Evolutionary conservation across 2,329 filamentous ascomycete genomes (phyloP), one percentile per base, ranked within the genome.

Genomic region (Teratosphaeria viscida): DNA sequence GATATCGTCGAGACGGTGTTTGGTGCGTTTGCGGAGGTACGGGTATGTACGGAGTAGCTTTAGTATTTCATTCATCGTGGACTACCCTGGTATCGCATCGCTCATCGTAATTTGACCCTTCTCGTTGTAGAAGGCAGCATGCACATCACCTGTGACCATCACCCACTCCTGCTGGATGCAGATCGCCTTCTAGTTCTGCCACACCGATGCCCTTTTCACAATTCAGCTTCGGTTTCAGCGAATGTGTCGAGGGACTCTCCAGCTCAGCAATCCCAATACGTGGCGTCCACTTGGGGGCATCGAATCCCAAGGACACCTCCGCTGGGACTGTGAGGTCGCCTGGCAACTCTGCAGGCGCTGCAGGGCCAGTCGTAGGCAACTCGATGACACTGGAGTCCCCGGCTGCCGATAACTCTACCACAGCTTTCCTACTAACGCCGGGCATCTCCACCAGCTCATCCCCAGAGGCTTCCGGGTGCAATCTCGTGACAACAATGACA

Each of bases 401-500:
- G 8, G 39, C 54, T 16, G 32, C 57, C 2, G 59, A 57, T 14
- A 63, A 27, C 56, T 63, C 61, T 2, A 52, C 14, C n/a, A 60
- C 26, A 5, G 14, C 35, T 53, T 6, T 34, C 34, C 10, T 23
- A 11, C 1, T 26, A 16, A 34, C 34, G 53, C 53, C 27, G 16
- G 52, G 56, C 35, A n/a, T 59, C 57, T 43, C 37, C 5, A 43
- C 37, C 37, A 43, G 11, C 37, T 14, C 11, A 5, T 43, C 1
- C 14, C 11, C 37, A 43, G 37, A 43, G 16, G 11, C 37, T 3
- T 62, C 56, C n/a, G 59, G 56, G 11, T 62, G 61, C 2, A 64
- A 56, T 37, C 61, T 62, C 11, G 62, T 61, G n/a, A 68, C 52
- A 23, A 68, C 64, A 32, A 68, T 62, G 12, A 64, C 62, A 27